Conservation (phyloP, 768 basidiomycete species). For the Auricularia auricula-judae region DNA sequence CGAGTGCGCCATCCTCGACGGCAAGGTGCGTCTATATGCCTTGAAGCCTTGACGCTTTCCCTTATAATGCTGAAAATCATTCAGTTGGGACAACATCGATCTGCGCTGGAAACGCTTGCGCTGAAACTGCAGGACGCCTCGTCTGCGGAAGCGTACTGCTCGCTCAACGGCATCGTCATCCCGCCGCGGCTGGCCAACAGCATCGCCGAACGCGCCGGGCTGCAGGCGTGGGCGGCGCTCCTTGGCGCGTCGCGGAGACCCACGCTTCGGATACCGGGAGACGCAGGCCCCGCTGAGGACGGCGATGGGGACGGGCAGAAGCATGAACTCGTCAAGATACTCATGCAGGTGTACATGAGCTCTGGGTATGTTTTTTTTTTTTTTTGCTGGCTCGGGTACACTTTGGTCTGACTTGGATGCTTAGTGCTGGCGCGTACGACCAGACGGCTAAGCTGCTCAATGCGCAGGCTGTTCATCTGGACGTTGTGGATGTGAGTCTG, state of each 20-base stretch:
- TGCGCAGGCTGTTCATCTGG: conserved; percentile 70
- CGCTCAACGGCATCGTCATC: conserved; percentile 66
- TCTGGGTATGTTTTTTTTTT: conserved; percentile 42
- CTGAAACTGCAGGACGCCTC: conserved; percentile 58
- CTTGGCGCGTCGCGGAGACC: conserved; percentile 17
- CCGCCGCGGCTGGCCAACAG: conserved; percentile 42
- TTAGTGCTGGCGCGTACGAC: conserved; percentile 31
- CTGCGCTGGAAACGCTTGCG: conserved; percentile 58
- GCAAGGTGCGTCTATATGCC: conserved; percentile 42
- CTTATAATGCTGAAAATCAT: not conserved
- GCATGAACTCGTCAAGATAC: conserved; percentile 49
- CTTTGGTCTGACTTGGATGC: not conserved
- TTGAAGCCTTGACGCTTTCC: conserved; percentile 1
- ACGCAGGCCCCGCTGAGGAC: conserved; percentile 15
- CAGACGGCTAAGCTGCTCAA: conserved; percentile 62
- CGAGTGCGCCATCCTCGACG: conserved; percentile 71
- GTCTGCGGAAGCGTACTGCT: conserved; percentile 81
- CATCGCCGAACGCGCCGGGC: conserved; percentile 37
- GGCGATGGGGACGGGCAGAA: conserved; percentile 39
- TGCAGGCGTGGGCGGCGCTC: conserved; percentile 46
- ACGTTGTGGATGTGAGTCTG: conserved; percentile 60
- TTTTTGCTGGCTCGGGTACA: not conserved
- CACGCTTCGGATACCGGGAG: conserved; percentile 17
- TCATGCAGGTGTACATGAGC: conserved; percentile 76
- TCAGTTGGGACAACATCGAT: conserved; percentile 46